Percentiles rank a stretch among this genome's conserved stretches.
Evolutionary conservation across 257 asterid species (phyloP).

Genomic region (Ilex aquifolium): DNA sequence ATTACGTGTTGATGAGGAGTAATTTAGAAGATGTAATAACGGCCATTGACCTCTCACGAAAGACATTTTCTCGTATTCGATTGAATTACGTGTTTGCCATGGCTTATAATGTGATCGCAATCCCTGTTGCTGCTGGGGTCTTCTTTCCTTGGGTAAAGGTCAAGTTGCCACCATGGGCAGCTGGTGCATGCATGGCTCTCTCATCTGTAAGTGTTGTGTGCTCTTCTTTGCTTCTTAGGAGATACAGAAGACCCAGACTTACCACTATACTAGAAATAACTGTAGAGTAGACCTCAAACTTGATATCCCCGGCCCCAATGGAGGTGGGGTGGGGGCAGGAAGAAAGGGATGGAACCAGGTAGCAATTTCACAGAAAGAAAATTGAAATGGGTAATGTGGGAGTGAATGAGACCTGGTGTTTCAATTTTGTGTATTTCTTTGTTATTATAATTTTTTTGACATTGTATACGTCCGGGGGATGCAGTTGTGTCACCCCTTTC

Average conservation of each 20-base stretch:
- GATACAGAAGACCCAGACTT: conserved; percentile 86
- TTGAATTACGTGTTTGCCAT: conserved; percentile 76
- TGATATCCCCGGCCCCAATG: neutral
- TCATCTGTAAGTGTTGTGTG: conserved; percentile 95
- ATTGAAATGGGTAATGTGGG: neutral
- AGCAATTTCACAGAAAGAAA: neutral
- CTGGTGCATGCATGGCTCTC: conserved; percentile 98
- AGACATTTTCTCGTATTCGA: conserved; percentile 75
- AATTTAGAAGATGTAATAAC: conserved; percentile 91
- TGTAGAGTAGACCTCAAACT: conserved; percentile 44
- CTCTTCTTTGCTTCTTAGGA: conserved; percentile 83
- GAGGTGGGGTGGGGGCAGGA: neutral
- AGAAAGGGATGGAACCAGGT: neutral
- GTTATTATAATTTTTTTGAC: neutral
- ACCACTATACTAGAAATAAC: conserved; percentile 85
- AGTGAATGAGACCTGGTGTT: neutral
- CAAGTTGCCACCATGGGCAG: conserved; percentile 92
- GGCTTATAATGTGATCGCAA: conserved; percentile 81
- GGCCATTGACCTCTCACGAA: conserved; percentile 89
- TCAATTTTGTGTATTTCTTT: conserved; percentile 9
- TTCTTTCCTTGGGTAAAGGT: conserved; percentile 62
- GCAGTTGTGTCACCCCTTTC: neutral
- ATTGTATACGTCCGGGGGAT: neutral
- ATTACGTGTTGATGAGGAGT: conserved; percentile 88
- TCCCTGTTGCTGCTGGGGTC: conserved; percentile 88